A percentile compares a stretch with the other conserved stretches of the same genome.
These are phyloP conservation scores for Chalaropsis ovoidea DNA, from an alignment of 2,329 filamentous ascomycete genomes.

Conservation along the genomic window DNA sequence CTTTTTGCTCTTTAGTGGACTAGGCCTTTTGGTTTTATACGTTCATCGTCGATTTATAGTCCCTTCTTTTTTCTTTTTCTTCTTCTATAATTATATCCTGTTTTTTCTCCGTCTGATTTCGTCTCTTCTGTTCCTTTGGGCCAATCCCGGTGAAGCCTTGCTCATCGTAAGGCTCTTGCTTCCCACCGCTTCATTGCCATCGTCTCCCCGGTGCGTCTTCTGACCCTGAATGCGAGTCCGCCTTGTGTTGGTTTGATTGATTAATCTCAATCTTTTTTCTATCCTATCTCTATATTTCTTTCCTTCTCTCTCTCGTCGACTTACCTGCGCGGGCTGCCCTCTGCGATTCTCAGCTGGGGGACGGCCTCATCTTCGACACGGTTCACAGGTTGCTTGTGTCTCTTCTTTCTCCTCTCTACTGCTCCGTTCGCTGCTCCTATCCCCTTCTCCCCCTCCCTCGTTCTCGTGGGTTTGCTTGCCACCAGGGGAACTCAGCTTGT, in stretches of 20 bases:
- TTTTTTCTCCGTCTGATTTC: not conserved
- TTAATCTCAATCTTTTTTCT: not conserved
- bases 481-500: not conserved
- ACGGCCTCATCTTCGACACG: not conserved
- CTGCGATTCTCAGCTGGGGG: not conserved
- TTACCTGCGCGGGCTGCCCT: not conserved
- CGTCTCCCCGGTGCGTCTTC: conserved; percentile 7
- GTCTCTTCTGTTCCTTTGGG: not conserved
- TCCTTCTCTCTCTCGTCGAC: not conserved
- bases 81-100: not conserved
- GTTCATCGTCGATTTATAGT: not conserved
- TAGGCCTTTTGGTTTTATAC: too few species aligned
- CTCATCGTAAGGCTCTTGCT: conserved; percentile 15
- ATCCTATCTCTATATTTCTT: not conserved
- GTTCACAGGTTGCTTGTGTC: not conserved
- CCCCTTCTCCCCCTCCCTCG: not conserved
- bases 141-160: not conserved
- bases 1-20: not conserved
- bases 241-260: not conserved
- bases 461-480: not conserved
- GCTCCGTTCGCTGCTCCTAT: not conserved
- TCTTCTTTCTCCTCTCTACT: conserved; percentile 11
- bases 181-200: not conserved
- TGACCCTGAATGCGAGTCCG: not conserved
- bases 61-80: not conserved